A percentile compares a stretch with the other conserved stretches of the same genome.
Evolutionary conservation across 1,139 yeast species (phyloP).

Genomic region (Taphrina communis): DNA sequence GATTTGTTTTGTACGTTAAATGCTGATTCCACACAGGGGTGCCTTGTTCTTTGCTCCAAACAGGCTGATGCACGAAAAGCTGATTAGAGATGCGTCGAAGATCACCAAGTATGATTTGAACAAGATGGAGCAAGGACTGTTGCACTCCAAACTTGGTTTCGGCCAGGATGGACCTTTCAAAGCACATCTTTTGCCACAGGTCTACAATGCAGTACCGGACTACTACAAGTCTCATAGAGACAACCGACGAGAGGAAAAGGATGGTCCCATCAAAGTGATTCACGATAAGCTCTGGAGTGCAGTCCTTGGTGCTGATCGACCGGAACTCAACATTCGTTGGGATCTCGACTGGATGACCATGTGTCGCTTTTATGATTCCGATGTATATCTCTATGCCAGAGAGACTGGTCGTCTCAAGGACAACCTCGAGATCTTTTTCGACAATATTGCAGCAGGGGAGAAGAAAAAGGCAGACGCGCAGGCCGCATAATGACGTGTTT

Average conservation of each 20-base stretch:
- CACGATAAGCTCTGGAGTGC: slow-evolving; percentile 32
- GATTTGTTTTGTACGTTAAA: neutral
- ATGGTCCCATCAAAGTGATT: slow-evolving; percentile 20
- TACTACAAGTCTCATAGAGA: slow-evolving; percentile 16
- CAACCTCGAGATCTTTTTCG: slow-evolving; percentile 13
- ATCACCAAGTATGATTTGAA: slow-evolving; percentile 14
- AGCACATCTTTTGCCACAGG: slow-evolving; percentile 21
- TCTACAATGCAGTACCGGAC: slow-evolving; percentile 22
- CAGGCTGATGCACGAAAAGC: slow-evolving; percentile 17
- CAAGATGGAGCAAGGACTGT: slow-evolving; percentile 24
- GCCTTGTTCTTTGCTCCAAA: slow-evolving; percentile 19
- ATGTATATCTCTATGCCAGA: slow-evolving; percentile 14
- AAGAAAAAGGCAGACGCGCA: neutral
- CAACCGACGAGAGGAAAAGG: neutral
- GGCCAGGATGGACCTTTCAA: slow-evolving; percentile 27
- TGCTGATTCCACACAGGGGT: slow-evolving; percentile 4
- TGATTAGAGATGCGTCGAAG: slow-evolving; percentile 4
- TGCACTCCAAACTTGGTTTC: slow-evolving; percentile 23
- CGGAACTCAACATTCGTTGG: slow-evolving; percentile 16
- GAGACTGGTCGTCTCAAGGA: slow-evolving; percentile 28
- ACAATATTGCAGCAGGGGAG: neutral
- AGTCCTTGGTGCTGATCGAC: neutral
- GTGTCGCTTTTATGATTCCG: slow-evolving; percentile 32
- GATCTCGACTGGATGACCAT: slow-evolving; percentile 36
- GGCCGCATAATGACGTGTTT: neutral